Evolutionary conservation across 1,284 basidiomycete genomes (phyloP).

Genomic region (Grifola frondosa): DNA sequence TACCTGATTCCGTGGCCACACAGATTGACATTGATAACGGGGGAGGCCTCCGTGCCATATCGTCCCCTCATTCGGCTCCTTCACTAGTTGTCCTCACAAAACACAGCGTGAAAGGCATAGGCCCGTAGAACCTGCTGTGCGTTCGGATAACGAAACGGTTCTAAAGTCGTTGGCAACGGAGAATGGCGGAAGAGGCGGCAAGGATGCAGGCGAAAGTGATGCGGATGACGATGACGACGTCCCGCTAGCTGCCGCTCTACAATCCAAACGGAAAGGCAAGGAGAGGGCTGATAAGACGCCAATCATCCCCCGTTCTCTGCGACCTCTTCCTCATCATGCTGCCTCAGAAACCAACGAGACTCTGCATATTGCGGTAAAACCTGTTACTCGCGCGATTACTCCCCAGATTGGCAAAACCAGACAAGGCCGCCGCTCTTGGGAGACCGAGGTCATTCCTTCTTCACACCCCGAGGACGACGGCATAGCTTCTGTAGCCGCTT

Average conservation of each 20-base stretch:
- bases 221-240: constrained; percentile 22
- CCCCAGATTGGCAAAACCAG: not conserved
- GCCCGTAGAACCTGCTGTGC: too few species aligned
- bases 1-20: constrained; percentile 31
- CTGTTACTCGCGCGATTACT: not conserved
- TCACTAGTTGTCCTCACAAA: too few species aligned
- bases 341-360: not conserved
- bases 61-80: constrained; percentile 1
- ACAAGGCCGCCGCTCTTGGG: constrained; percentile 10
- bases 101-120: too few species aligned
- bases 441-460: constrained; percentile 16
- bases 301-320: not conserved
- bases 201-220: not conserved
- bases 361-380: constrained; percentile 3
- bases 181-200: constrained; percentile 4
- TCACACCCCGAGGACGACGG: constrained; percentile 19
- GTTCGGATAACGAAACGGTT: too few species aligned
- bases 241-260: constrained; percentile 18
- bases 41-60: not conserved
- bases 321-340: not conserved
- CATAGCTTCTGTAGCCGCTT: constrained; percentile 6
- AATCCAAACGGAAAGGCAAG: constrained; percentile 17
- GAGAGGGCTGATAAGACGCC: constrained; percentile 5
- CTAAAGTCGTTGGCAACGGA: too few species aligned
- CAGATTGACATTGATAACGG: not conserved